Conservation (phyloP, 345 rosid genomes). For the Gossypium sturtianum region DNA sequence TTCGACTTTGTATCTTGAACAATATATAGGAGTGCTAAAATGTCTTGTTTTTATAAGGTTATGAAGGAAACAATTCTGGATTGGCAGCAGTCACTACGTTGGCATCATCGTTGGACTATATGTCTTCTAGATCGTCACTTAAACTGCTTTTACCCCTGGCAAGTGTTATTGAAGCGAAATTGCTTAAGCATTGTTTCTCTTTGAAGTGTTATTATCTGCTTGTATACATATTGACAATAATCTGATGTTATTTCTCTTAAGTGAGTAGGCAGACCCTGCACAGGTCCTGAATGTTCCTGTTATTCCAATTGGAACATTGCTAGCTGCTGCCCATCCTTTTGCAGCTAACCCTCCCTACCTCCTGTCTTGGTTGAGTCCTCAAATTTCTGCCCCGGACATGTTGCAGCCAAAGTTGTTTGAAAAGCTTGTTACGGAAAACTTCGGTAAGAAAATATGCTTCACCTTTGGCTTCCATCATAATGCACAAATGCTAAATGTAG, state of each 20-base stretch:
- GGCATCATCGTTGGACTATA: constrained; percentile 76
- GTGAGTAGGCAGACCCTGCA: constrained; percentile 55
- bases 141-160: constrained; percentile 70
- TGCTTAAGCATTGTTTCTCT: constrained; percentile 5
- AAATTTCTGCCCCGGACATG: constrained; percentile 65
- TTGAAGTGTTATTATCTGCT: neutral
- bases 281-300: constrained; percentile 54
- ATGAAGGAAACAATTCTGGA: constrained; percentile 57
- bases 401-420: constrained; percentile 58
- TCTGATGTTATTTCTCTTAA: constrained; percentile 12
- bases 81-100: constrained; percentile 59
- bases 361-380: constrained; percentile 52
- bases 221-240: neutral
- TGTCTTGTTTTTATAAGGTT: constrained; percentile 30
- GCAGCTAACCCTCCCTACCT: constrained; percentile 61
- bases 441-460: constrained; percentile 36
- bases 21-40: constrained; percentile 10
- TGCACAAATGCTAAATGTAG: neutral
- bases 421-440: constrained; percentile 62
- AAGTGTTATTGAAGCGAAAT: constrained; percentile 28
- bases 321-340: constrained; percentile 55
- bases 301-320: constrained; percentile 57
- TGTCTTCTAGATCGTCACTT: constrained; percentile 60
- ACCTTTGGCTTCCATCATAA: neutral
- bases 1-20: neutral